Conservation (phyloP, 2,329 filamentous ascomycete genomes). For the Diaporthe amygdali region DNA sequence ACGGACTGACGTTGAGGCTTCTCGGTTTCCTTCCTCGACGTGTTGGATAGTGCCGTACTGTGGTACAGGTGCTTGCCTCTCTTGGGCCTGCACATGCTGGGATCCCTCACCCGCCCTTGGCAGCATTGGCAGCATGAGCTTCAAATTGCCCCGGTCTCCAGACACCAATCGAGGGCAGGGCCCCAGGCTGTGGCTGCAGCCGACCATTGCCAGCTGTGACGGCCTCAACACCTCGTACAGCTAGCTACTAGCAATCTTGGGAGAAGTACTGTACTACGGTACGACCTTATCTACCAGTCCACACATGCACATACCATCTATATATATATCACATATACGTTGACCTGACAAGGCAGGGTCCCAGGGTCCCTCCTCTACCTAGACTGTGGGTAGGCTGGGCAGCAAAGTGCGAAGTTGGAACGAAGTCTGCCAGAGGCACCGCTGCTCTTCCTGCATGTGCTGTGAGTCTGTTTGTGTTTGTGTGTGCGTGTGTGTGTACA, state of each 20-base stretch:
- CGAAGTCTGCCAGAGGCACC: background rate
- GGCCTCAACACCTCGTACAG: conserved; percentile 6
- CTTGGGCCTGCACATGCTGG: conserved; percentile 16
- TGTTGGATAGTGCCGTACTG: too few relatives aligned
- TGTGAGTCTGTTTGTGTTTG: background rate
- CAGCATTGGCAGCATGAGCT: conserved; percentile 22
- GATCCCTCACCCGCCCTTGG: conserved; percentile 15
- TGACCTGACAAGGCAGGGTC: background rate
- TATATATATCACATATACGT: background rate
- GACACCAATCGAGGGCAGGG: conserved; percentile 10
- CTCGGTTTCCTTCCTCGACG: background rate
- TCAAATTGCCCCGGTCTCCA: background rate
- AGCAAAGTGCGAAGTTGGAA: background rate
- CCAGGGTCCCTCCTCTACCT: background rate
- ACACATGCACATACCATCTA: background rate
- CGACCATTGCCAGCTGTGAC: conserved; percentile 11
- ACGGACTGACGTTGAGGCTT: too few relatives aligned
- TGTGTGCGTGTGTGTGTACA: background rate
- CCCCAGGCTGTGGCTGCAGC: conserved; percentile 21
- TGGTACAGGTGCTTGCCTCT: background rate
- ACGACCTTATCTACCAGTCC: background rate
- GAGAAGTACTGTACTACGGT: background rate
- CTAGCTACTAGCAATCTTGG: background rate
- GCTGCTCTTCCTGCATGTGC: too few relatives aligned
- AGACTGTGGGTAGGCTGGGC: background rate